phyloP scores from a whole-genome alignment of 1,284 basidiomycete species.

The Peniophora sp. region DNA sequence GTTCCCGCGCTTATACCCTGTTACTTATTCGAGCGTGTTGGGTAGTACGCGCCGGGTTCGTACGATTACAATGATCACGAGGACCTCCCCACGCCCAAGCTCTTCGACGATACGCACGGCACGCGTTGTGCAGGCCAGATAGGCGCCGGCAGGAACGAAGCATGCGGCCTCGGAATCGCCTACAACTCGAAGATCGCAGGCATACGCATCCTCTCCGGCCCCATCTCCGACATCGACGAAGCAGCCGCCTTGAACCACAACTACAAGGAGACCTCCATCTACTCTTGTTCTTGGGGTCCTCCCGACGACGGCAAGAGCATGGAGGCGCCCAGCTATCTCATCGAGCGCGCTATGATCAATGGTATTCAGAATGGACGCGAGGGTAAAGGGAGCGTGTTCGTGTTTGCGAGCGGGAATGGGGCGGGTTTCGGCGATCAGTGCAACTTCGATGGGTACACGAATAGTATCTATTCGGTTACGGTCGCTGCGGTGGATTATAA shows the following conservation, averaged over 20 bases:
- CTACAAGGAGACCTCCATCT: conserved; percentile 90
- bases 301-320: conserved; percentile 93
- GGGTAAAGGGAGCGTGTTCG: conserved; percentile 91
- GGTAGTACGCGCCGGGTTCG: conserved; percentile 80
- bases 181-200: conserved; percentile 90
- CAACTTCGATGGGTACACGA: conserved; percentile 99
- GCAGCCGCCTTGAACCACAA: conserved; percentile 92
- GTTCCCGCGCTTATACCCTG: conserved; percentile 1
- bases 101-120: conserved; percentile 93
- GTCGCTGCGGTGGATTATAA: conserved; percentile 91
- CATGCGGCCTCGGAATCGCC: conserved; percentile 93
- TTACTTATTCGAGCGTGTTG: conserved; percentile 2
- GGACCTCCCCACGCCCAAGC: conserved; percentile 78
- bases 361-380: conserved; percentile 88
- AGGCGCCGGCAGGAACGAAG: conserved; percentile 93
- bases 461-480: conserved; percentile 94
- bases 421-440: conserved; percentile 92
- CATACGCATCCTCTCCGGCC: conserved; percentile 90
- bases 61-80: conserved; percentile 97
- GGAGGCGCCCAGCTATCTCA: conserved; percentile 91
- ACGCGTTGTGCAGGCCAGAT: conserved; percentile 98
- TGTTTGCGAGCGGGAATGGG: conserved; percentile 98
- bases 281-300: conserved; percentile 97
- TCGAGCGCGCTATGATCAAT: conserved; percentile 92
- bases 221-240: conserved; percentile 98